Evolutionary conservation across 2,329 filamentous ascomycete species (phyloP).

Genomic region (Ceratocystis cubensis): DNA sequence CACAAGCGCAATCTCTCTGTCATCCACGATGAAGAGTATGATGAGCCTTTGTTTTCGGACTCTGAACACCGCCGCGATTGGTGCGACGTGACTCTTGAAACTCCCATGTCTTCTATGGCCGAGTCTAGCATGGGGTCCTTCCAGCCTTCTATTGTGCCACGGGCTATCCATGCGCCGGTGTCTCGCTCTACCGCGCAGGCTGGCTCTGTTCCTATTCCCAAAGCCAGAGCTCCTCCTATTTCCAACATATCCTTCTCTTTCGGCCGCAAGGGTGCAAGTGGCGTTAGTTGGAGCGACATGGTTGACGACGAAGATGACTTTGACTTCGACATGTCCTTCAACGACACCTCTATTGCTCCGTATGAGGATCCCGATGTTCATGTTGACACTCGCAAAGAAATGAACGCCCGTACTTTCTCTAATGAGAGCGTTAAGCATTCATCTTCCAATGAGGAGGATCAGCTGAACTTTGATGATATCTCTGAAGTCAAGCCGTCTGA

Average conservation of each 20-base stretch:
- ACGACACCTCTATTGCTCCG: slow-evolving; percentile 8
- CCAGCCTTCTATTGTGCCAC: slow-evolving; percentile 39
- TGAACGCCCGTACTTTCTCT: slow-evolving; percentile 68
- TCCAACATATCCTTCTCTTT: slow-evolving; percentile 68
- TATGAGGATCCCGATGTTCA: slow-evolving; percentile 16
- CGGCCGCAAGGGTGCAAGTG: slow-evolving; percentile 64
- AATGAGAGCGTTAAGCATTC: slow-evolving; percentile 48
- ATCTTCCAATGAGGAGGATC: slow-evolving; percentile 20
- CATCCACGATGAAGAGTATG: slow-evolving; percentile 61
- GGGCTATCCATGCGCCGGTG: slow-evolving; percentile 24
- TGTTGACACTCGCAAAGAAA: slow-evolving; percentile 46
- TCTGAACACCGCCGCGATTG: slow-evolving; percentile 63
- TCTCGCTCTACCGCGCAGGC: slow-evolving; percentile 28
- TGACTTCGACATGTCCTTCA: slow-evolving; percentile 30
- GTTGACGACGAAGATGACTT: slow-evolving; percentile 76
- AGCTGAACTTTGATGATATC: slow-evolving; percentile 26
- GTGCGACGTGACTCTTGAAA: slow-evolving; percentile 65
- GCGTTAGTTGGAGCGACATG: slow-evolving; percentile 98
- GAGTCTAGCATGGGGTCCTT: slow-evolving; percentile 38
- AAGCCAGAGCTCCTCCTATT: slow-evolving; percentile 59
- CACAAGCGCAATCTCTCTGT: slow-evolving; percentile 52
- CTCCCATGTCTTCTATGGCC: slow-evolving; percentile 68
- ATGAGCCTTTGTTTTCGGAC: slow-evolving; percentile 75
- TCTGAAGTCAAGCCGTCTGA: slow-evolving; percentile 23
- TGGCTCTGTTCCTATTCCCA: slow-evolving; percentile 64